Evolutionary conservation across 768 basidiomycete species (phyloP).

Genomic region (Podaxis sp.): DNA sequence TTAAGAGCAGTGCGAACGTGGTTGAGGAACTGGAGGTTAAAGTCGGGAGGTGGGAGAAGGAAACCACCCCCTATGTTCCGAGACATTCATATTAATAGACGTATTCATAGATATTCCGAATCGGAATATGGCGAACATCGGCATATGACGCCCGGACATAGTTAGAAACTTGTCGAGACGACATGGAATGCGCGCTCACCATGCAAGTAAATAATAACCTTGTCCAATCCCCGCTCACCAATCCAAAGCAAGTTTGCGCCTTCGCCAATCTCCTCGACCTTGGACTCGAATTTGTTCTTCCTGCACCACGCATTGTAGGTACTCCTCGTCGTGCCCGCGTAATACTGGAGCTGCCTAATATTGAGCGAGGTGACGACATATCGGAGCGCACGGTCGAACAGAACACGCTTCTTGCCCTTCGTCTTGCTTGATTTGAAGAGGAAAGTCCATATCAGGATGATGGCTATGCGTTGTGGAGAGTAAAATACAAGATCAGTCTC

Average conservation of each 20-base stretch:
- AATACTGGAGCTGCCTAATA: constrained; percentile 4
- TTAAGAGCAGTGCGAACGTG: constrained; percentile 15
- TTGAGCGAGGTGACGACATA: neutral
- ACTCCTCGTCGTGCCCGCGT: neutral
- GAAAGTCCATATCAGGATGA: constrained; percentile 5
- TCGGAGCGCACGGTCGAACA: constrained; percentile 6
- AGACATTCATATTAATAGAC: neutral
- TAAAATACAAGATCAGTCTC: neutral
- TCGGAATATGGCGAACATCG: neutral
- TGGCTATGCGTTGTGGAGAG: neutral
- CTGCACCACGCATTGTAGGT: neutral
- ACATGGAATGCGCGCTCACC: constrained; percentile 12
- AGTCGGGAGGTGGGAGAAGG: constrained; percentile 15
- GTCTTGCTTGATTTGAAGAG: constrained; percentile 9
- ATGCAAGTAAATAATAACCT: constrained; percentile 21
- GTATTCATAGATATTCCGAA: neutral
- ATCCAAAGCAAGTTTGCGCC: constrained; percentile 19
- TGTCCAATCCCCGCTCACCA: constrained; percentile 18
- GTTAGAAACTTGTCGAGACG: neutral
- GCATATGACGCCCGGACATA: neutral
- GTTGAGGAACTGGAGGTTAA: constrained; percentile 13
- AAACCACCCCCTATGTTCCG: constrained; percentile 19
- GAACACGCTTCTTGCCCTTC: constrained; percentile 8
- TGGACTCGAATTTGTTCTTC: neutral
- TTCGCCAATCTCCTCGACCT: constrained; percentile 16